A percentile compares a stretch with the other conserved stretches of the same genome.
Evolutionary conservation across 345 rosid genomes (phyloP).

Genomic region (Boechera stricta): DNA sequence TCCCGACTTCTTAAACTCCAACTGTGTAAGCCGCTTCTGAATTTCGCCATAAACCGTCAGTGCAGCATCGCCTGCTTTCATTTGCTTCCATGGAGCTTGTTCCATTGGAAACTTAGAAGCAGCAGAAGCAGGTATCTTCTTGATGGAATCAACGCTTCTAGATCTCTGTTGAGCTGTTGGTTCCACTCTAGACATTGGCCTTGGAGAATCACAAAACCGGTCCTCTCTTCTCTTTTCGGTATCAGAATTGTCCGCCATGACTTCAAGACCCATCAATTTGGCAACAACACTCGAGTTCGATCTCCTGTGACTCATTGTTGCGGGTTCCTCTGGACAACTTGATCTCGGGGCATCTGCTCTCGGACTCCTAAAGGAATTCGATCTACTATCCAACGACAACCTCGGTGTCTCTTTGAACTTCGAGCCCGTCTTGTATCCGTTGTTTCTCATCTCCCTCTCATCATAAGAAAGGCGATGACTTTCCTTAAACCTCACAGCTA

Average conservation of each 20-base stretch:
- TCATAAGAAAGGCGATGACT: slow-evolving; percentile 83
- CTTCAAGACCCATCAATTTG: slow-evolving; percentile 91
- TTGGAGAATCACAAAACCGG: slow-evolving; percentile 52
- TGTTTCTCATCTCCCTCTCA: slow-evolving; percentile 66
- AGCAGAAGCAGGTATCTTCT: slow-evolving; percentile 51
- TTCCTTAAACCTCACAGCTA: slow-evolving; percentile 49
- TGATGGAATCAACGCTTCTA: slow-evolving; percentile 52
- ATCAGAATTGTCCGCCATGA: slow-evolving; percentile 49
- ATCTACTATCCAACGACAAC: slow-evolving; percentile 85
- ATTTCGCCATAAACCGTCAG: slow-evolving; percentile 74
- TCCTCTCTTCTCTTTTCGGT: slow-evolving; percentile 48
- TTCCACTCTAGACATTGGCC: slow-evolving; percentile 52
- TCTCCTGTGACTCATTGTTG: slow-evolving; percentile 52
- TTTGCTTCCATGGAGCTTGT: slow-evolving; percentile 80
- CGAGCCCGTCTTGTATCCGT: slow-evolving; percentile 49
- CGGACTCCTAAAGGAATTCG: slow-evolving; percentile 53
- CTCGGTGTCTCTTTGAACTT: slow-evolving; percentile 86
- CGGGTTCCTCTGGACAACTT: slow-evolving; percentile 43
- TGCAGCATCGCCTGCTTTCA: slow-evolving; percentile 42
- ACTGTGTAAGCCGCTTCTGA: slow-evolving; percentile 76
- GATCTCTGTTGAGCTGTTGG: slow-evolving; percentile 47
- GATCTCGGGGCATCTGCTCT: slow-evolving; percentile 46
- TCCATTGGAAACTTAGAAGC: slow-evolving; percentile 63
- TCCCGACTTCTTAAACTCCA: slow-evolving; percentile 75
- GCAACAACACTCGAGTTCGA: slow-evolving; percentile 71